Evolutionary conservation across 345 rosid species (phyloP), one percentile per base, ranked within the genome.

Genomic region (Linum usitatissimum): DNA sequence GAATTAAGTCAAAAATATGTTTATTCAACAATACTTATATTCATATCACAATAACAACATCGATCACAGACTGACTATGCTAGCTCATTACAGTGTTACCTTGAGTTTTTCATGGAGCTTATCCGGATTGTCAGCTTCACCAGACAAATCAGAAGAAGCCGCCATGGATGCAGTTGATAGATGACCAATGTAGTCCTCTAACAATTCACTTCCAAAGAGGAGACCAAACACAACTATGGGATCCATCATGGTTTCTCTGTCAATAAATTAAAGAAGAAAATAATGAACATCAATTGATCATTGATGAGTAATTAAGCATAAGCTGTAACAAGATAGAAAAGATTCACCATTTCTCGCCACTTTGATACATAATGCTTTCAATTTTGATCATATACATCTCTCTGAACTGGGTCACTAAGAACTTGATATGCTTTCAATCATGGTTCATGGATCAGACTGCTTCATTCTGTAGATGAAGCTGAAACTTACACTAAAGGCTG

Each of bases 101-200:
- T 85, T 91, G 77, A 89, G 68, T 76, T 75, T 87, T 8, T 83
- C 90, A 57, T 85, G 74, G 28, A 89, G 55, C 68, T 85, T 87
- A 60, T 79, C 86, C 15, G 90, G 82, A 48, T 79, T 83, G 67
- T 83, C 86, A 63, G 61, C 57, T 64, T 78, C 76, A 28, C 59
- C 64, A 23, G 82, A 86, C 72, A 81, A 74, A 60, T 84, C 89
- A n/a, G 85, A 60, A 61, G 98, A 87, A 64, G 95, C 28, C 28
- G 28, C 93, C 90, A 89, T 79, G 57, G 95, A 85, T 62, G 95
- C 90, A 62, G 84, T 86, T 63, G 97, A 89, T 53, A 87, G 76
- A 71, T 92, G 96, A 42, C 98, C 98, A 34, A 92, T 68, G 78
- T 92, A 92, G 63, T 92, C 91, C 81, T 92, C 95, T 57, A 92